phyloP scores from a whole-genome alignment of 495 filamentous ascomycete genomes.

The Poronia punctata region DNA sequence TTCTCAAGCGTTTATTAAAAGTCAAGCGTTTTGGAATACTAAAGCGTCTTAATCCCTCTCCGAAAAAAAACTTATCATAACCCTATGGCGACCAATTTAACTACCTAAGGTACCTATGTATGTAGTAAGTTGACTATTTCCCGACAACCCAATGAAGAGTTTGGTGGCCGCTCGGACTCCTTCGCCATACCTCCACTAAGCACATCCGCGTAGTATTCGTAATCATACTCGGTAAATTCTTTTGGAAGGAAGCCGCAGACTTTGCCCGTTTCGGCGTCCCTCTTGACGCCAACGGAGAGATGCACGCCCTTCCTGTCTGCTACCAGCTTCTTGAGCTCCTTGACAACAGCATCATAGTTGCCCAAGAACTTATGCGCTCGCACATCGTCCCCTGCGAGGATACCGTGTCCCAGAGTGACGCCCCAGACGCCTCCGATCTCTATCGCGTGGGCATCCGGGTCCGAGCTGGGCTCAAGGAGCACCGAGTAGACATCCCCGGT shows the following conservation, averaged over 20 bases:
- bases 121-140: no score
- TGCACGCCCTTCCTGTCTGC: conserved; percentile 26
- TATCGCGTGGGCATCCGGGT: conserved; percentile 34
- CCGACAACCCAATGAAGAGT: no score
- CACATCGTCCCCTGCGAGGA: conserved; percentile 23
- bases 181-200: no score
- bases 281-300: conserved; percentile 25
- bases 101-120: no score
- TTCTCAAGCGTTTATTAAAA: no score
- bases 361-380: conserved; percentile 39
- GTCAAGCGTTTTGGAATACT: no score
- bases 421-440: conserved; percentile 34
- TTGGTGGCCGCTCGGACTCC: no score
- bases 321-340: conserved; percentile 19
- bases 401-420: conserved; percentile 38
- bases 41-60: no score
- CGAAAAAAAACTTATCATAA: no score
- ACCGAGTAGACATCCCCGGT: conserved; percentile 38
- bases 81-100: no score
- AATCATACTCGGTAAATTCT: no score
- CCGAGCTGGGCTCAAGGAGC: conserved; percentile 28
- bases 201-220: no score
- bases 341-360: conserved; percentile 25
- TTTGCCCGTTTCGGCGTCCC: conserved; percentile 26
- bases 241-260: conserved; percentile 31